These are phyloP conservation scores for Agastache rugosa DNA, from an alignment of 257 asterid species.

Conservation along the genomic window DNA sequence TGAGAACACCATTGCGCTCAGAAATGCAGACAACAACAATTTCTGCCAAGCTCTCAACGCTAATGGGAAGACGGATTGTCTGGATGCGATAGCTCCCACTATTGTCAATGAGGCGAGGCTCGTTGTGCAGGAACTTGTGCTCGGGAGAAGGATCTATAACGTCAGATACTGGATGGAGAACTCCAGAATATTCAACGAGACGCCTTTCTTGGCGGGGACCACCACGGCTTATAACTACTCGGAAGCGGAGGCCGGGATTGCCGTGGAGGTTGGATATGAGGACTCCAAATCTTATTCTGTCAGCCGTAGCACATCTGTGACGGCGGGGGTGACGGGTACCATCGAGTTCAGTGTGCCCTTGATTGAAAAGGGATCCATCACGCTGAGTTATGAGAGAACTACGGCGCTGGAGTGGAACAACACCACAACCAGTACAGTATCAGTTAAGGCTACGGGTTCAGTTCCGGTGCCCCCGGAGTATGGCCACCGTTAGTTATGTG, in stretches of 20 bases:
- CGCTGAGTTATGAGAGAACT: background rate
- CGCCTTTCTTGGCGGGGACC: background rate
- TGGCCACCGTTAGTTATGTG: no score
- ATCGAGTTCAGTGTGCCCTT: background rate
- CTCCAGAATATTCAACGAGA: background rate
- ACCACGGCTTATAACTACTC: background rate
- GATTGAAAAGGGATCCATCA: background rate
- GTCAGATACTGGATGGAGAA: slow-evolving; percentile 4
- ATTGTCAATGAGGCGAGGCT: background rate
- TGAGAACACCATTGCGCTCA: background rate
- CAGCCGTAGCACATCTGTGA: no score
- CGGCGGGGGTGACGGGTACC: no score
- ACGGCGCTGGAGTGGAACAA: background rate
- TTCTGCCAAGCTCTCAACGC: background rate
- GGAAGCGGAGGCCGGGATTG: background rate
- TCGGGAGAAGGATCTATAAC: no score
- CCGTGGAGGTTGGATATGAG: background rate
- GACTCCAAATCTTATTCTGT: background rate
- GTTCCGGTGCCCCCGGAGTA: no score
- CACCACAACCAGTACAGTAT: no score
- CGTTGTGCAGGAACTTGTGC: background rate
- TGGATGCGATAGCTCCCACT: background rate
- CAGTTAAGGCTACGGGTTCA: no score
- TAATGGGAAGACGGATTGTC: background rate
- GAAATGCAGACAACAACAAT: background rate